These are phyloP conservation scores for Backusella mclennaniae DNA, from an alignment of 192 early-diverging fungal genomes.

Conservation along the genomic window DNA sequence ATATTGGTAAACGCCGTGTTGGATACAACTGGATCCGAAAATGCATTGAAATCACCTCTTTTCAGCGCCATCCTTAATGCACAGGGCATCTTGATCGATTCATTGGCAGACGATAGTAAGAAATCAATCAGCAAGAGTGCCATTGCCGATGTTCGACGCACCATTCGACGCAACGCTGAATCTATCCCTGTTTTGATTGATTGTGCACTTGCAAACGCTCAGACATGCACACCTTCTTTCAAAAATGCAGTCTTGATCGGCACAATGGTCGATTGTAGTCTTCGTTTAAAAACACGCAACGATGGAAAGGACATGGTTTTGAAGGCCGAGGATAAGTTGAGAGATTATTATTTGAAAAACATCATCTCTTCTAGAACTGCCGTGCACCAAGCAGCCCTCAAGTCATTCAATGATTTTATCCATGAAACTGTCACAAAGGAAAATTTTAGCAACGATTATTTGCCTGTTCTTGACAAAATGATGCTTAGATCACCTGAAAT, in stretches of 20 bases:
- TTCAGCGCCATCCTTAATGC: constrained; percentile 36
- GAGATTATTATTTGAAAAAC: constrained; percentile 58
- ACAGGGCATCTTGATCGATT: constrained; percentile 54
- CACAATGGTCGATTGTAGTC: constrained; percentile 55
- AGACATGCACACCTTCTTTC: constrained; percentile 42
- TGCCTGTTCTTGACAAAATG: constrained; percentile 68
- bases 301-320: constrained; percentile 38
- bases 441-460: constrained; percentile 56
- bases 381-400: constrained; percentile 42
- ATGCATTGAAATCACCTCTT: constrained; percentile 21
- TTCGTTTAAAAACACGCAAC: constrained; percentile 43
- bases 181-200: constrained; percentile 53
- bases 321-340: constrained; percentile 43
- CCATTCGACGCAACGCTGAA: constrained; percentile 50
- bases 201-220: constrained; percentile 39
- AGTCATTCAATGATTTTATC: constrained; percentile 62
- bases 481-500: constrained; percentile 86
- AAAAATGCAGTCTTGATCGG: constrained; percentile 60
- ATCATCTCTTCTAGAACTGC: constrained; percentile 53
- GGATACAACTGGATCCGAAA: constrained; percentile 18
- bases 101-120: constrained; percentile 43
- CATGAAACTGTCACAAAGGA: constrained; percentile 48
- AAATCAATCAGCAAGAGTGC: constrained; percentile 54
- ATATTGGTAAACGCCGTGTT: constrained; percentile 41
- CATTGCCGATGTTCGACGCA: constrained; percentile 54